Percentiles rank a stretch among this genome's conserved stretches.
Evolutionary conservation across 352 stramenopile species (phyloP).

Genomic region (Globisporangium middletonii): DNA sequence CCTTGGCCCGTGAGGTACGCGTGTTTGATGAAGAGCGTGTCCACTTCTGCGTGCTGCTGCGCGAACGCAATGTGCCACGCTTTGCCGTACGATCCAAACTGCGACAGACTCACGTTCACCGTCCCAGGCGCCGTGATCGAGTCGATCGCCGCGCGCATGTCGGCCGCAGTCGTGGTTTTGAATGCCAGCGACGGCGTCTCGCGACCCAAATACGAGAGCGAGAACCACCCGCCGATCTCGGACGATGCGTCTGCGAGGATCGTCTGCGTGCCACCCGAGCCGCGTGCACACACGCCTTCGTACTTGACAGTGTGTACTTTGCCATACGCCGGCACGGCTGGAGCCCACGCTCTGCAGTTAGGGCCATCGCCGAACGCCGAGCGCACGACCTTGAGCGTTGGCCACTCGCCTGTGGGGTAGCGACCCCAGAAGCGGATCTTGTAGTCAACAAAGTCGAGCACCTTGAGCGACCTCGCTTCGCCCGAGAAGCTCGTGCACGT

Average conservation of each 20-base stretch:
- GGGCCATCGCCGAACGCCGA: constrained; percentile 26
- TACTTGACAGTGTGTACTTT: constrained; percentile 66
- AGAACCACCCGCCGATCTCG: constrained; percentile 88
- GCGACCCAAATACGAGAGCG: constrained; percentile 81
- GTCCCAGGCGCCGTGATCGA: constrained; percentile 68
- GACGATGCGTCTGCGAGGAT: constrained; percentile 70
- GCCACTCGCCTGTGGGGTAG: constrained; percentile 68
- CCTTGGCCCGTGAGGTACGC: constrained; percentile 67
- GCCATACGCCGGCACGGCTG: constrained; percentile 32
- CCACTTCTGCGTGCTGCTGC: constrained; percentile 41
- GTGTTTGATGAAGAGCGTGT: constrained; percentile 75
- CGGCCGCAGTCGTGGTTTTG: constrained; percentile 68
- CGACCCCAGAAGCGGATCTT: constrained; percentile 63
- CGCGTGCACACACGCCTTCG: constrained; percentile 47
- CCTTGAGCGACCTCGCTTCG: constrained; percentile 40
- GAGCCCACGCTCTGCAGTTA: constrained; percentile 22
- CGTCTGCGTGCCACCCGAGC: constrained; percentile 48
- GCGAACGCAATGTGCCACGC: constrained; percentile 92
- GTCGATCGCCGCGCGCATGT: constrained; percentile 86
- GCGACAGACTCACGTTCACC: constrained; percentile 79
- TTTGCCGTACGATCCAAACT: constrained; percentile 62
- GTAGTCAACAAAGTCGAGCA: constrained; percentile 69
- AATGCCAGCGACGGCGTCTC: constrained; percentile 63
- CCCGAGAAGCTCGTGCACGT: constrained; percentile 35
- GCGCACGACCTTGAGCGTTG: constrained; percentile 51